Evolutionary conservation across 257 asterid genomes (phyloP), one percentile per base, ranked within the genome.

Genomic region (Anisodus tanguticus): DNA sequence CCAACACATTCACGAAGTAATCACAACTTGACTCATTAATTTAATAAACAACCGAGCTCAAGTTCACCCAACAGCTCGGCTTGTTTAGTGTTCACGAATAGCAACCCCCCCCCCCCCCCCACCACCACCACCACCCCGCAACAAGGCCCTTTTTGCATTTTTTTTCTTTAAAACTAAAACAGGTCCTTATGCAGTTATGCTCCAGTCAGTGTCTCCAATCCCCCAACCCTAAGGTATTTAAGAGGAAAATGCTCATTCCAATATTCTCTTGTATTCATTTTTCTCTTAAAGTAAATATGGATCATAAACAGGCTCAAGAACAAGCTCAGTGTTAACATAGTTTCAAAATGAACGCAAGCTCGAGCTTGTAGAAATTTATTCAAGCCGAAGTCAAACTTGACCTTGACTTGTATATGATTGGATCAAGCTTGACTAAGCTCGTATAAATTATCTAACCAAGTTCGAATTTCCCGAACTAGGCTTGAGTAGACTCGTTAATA

Each of bases 281-380:
- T 31, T 31, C 35, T 31, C 59, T 49, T 47, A 11, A 74, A 74
- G 10, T 74, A 74, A 49, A 49, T 49, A 74, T 74, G 60, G 45
- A 19, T 74, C 60, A 74, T 12, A 49, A 74, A 49, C 19, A 3
- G 80, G 12, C 11, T 49, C 60, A 22, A 49, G 80, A 74, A 74
- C 60, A 74, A 74, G 60, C 60, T 74, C 80, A 74, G 22, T 11
- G 80, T 22, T 19, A 74, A 74, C 8, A 31, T 72, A 47, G 58
- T 22, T 49, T 11, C 80, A 49, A 74, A 22, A 6, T 74, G 60
- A 22, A 74, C 6, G 41, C 62, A 49, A 74, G 43, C 60, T 74
- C 8, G 5, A 19, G 58, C 80, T 74, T 11, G 43, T 49, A 6
- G 59, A 49, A 72, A 49, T 19, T 49, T 49, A 47, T 74, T 49